Base-by-base conservation (phyloP, 176 grass and related monocot genomes). In the Typha latifolia region DNA sequence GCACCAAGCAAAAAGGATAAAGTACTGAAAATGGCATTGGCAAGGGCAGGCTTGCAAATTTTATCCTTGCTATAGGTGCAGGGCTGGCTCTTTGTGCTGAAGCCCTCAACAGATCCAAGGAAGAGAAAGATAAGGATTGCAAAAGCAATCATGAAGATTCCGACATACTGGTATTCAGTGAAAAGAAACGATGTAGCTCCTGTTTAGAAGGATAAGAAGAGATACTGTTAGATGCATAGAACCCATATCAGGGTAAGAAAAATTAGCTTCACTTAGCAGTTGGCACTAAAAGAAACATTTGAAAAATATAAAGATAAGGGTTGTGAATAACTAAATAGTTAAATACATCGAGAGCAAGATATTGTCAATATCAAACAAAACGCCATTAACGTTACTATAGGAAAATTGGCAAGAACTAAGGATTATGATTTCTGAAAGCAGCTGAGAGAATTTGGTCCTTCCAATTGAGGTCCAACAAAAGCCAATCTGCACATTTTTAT, bases 71-170 rank as follows among this genome's bases (percentile, higher is more conserved):
- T 96, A 76, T 96, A 96, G 56, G 90, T 90, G 74, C 91, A 96
- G 49, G 92, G 92, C 63, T 77, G 87, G 26, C 84, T 79, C 77
- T 90, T 74, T 51, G 87, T 90, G 71, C 87, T 96, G 70, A 96
- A 96, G 14, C 91, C 81, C 82, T 96, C 91, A 12, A 90, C 87
- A 12, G 91, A 96, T 21, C 91, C 91, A 83, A 96, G 91, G 79
- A 96, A 96, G 67, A 83, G 73, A 77, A 96, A 96, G 73, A 96
- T 96, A 50, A 96, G 77, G 76, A 72, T 24, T 4, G 91, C 91
- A 73, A 96, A 96, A 75, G 83, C 50, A 32, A 62, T 12, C 91
- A 96, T 96, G 87, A 96, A 96, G 19, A 80, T 37, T 64, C 87
- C 87, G 13, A 90, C 91, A 83, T 96, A 96, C 50, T 88, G 85